Conservation (phyloP, 2,329 filamentous ascomycete genomes). For the Coniosporium tulheliwenetii region DNA sequence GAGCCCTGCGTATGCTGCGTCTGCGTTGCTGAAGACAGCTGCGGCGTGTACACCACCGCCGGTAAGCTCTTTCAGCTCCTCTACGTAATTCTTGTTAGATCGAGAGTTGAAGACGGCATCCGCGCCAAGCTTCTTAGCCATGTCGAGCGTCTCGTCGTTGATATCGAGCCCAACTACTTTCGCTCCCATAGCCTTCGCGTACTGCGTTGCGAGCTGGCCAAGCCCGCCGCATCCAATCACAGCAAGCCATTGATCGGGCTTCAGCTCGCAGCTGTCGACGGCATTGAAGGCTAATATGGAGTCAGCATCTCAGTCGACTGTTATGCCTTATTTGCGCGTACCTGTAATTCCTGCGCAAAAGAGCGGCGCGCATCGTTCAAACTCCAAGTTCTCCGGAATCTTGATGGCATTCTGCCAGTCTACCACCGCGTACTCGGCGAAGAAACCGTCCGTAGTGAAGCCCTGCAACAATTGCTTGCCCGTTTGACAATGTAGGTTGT, state of each 20-base stretch:
- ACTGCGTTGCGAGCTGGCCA: conserved; percentile 31
- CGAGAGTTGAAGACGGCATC: conserved; percentile 28
- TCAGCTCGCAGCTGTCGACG: conserved; percentile 16
- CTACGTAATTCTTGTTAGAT: conserved; percentile 19
- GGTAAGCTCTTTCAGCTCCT: conserved; percentile 25
- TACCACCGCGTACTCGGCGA: conserved; percentile 30
- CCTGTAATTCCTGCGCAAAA: conserved; percentile 36
- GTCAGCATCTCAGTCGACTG: background rate
- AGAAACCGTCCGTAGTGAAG: conserved; percentile 28
- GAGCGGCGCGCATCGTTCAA: conserved; percentile 23
- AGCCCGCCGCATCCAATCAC: conserved; percentile 29
- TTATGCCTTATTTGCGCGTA: conserved; percentile 2
- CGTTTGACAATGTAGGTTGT: conserved; percentile 25
- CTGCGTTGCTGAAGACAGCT: conserved; percentile 24
- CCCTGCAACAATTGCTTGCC: conserved; percentile 26
- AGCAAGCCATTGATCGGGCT: conserved; percentile 22
- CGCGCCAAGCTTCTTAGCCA: conserved; percentile 23
- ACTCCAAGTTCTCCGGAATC: conserved; percentile 20
- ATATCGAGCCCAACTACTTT: conserved; percentile 29
- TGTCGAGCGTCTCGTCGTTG: conserved; percentile 24
- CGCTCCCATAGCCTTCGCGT: conserved; percentile 30
- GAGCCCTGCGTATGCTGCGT: conserved; percentile 22
- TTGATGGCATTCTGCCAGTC: conserved; percentile 29
- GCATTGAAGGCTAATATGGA: conserved; percentile 9
- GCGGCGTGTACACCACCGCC: conserved; percentile 25